Conservation (phyloP, 208 protist species). For the Leishmania arabica region DNA sequence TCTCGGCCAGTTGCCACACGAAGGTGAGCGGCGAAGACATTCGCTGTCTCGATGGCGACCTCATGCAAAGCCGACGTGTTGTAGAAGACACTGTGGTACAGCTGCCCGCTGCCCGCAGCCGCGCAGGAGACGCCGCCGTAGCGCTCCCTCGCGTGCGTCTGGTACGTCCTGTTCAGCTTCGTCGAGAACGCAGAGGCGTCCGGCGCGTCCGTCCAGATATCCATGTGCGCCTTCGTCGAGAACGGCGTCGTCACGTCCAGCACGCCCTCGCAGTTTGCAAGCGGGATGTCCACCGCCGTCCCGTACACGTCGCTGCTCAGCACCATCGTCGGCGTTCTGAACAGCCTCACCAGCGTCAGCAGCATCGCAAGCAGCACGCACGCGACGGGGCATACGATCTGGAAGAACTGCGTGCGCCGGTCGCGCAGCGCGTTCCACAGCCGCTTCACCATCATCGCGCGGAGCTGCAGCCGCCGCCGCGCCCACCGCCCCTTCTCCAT, state of each 20-base stretch:
- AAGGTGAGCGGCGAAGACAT: conserved; percentile 38
- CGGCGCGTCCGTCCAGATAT: conserved; percentile 13
- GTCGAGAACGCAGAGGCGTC: neutral
- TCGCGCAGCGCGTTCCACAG: conserved; percentile 56
- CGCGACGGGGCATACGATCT: conserved; percentile 57
- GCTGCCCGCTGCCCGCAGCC: neutral
- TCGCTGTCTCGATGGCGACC: conserved; percentile 33
- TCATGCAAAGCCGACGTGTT: conserved; percentile 57
- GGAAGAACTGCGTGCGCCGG: conserved; percentile 49
- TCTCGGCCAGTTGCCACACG: conserved; percentile 9
- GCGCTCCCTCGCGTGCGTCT: conserved; percentile 9
- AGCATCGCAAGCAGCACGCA: conserved; percentile 66
- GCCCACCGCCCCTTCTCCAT: conserved; percentile 3
- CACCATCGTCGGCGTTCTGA: conserved; percentile 13
- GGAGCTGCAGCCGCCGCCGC: conserved; percentile 43
- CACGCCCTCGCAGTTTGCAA: conserved; percentile 30
- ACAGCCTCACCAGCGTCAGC: conserved; percentile 33
- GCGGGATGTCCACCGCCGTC: conserved; percentile 30
- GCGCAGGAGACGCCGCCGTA: neutral
- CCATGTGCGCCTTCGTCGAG: conserved; percentile 7
- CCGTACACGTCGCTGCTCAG: conserved; percentile 39
- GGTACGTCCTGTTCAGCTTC: conserved; percentile 13
- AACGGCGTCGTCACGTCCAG: conserved; percentile 22
- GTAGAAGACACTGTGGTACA: conserved; percentile 16
- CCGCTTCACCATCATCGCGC: conserved; percentile 51